These are phyloP conservation scores for Psophocarpus tetragonolobus DNA, from an alignment of 306 rosid genomes.

Conservation along the genomic window DNA sequence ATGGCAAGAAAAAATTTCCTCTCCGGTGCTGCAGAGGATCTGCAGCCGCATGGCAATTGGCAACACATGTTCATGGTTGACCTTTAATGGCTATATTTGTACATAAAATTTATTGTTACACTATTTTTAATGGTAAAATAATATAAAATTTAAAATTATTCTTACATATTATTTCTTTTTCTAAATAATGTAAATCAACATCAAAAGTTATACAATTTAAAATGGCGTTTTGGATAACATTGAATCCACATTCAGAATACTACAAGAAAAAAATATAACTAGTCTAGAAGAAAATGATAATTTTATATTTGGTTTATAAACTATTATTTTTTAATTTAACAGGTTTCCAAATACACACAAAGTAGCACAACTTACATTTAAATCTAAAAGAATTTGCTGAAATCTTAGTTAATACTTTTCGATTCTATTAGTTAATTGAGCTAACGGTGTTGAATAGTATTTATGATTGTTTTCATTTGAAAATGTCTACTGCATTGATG, in stretches of 20 bases:
- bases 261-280: no score
- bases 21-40: no score
- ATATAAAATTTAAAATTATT: not conserved
- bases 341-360: no score
- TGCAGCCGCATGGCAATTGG: no score
- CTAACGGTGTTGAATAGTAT: no score
- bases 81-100: not conserved
- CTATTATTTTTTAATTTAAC: no score
- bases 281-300: no score
- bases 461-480: not conserved
- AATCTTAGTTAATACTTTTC: not conserved
- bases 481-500: not conserved
- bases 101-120: not conserved
- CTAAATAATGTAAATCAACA: not conserved
- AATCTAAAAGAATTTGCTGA: not conserved
- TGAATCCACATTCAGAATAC: no score
- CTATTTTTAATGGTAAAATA: not conserved
- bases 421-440: not conserved
- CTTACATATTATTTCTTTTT: not conserved
- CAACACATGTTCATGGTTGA: slow-evolving; percentile 11
- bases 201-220: not conserved
- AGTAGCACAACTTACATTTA: not conserved
- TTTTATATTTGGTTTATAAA: no score
- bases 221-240: no score
- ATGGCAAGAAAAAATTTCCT: no score